A percentile compares a stretch with the other conserved stretches of the same genome.
Evolutionary conservation across 2,329 filamentous ascomycete genomes (phyloP).

Genomic region (Pseudogymnoascus sp.): DNA sequence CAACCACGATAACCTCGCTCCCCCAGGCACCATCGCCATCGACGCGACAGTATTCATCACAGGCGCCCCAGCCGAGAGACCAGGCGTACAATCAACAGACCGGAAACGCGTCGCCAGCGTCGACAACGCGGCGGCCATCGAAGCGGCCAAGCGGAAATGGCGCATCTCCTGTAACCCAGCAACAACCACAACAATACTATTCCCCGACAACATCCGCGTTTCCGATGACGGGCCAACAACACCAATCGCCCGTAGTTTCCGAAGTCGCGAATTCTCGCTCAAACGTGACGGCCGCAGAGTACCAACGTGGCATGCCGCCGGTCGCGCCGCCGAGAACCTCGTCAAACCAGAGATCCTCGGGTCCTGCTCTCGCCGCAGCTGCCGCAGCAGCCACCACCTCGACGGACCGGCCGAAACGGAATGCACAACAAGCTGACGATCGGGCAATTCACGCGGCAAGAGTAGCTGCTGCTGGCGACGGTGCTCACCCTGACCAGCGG

Average conservation of each 20-base stretch:
- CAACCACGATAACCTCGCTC: slow-evolving; percentile 39
- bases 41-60: slow-evolving; percentile 46
- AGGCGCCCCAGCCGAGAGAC: slow-evolving; percentile 47
- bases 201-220: slow-evolving; percentile 17
- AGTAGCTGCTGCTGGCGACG: slow-evolving; percentile 21
- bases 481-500: slow-evolving; percentile 30
- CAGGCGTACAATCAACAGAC: slow-evolving; percentile 40
- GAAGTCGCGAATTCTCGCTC: background rate
- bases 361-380: slow-evolving; percentile 29
- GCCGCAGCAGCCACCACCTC: slow-evolving; percentile 14
- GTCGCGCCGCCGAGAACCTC: slow-evolving; percentile 76
- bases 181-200: slow-evolving; percentile 25
- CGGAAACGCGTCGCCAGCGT: slow-evolving; percentile 39
- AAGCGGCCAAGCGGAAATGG: slow-evolving; percentile 46
- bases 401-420: slow-evolving; percentile 18
- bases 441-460: slow-evolving; percentile 27
- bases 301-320: slow-evolving; percentile 57
- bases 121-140: slow-evolving; percentile 45
- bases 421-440: slow-evolving; percentile 25
- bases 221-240: slow-evolving; percentile 1
- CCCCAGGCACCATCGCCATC: slow-evolving; percentile 42
- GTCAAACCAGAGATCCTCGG: slow-evolving; percentile 53
- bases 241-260: background rate
- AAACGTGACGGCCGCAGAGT: slow-evolving; percentile 33
- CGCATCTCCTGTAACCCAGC: slow-evolving; percentile 26